Percentiles rank a stretch among this genome's conserved stretches.
phyloP scores from a whole-genome alignment of 495 filamentous ascomycete genomes.

The Aspergillus bridgeri region DNA sequence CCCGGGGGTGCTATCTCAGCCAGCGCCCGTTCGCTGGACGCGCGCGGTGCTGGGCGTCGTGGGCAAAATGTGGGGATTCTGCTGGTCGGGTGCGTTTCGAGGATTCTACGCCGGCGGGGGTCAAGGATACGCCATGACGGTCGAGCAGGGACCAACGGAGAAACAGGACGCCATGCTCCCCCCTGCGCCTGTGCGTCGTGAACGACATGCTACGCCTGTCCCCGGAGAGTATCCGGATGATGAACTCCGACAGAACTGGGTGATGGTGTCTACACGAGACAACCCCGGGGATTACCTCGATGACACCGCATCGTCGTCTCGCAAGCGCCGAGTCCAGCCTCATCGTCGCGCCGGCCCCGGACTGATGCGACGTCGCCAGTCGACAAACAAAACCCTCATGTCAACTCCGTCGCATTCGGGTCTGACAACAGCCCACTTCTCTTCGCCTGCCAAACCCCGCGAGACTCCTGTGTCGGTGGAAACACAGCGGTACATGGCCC shows the following conservation, averaged over 20 bases:
- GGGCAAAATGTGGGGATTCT: constrained; percentile 80
- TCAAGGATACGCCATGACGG: constrained; percentile 55
- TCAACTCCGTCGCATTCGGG: constrained; percentile 30
- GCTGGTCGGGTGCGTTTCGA: constrained; percentile 65
- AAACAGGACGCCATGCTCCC: constrained; percentile 23
- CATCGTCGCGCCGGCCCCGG: constrained; percentile 20
- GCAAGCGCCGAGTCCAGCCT: constrained; percentile 7
- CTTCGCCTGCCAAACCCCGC: constrained; percentile 34
- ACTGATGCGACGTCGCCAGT: constrained; percentile 22
- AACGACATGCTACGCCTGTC: constrained; percentile 25
- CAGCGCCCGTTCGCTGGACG: constrained; percentile 37
- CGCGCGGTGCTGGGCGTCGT: constrained; percentile 55
- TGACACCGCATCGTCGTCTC: constrained; percentile 19
- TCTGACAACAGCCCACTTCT: constrained; percentile 33
- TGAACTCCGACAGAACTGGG: constrained; percentile 66
- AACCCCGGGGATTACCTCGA: constrained; percentile 14
- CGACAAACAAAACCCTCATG: constrained; percentile 27
- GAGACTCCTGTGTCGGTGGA: constrained; percentile 54
- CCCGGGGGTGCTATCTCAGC: constrained; percentile 2
- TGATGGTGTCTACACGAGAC: constrained; percentile 57
- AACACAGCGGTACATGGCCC: constrained; percentile 63
- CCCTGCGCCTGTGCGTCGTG: constrained; percentile 13
- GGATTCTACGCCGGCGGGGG: constrained; percentile 88
- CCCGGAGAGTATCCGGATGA: constrained; percentile 40
- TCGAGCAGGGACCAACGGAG: constrained; percentile 23